These are phyloP conservation scores for Gossypium mustelinum DNA, from an alignment of 345 rosid species.

Conservation along the genomic window DNA sequence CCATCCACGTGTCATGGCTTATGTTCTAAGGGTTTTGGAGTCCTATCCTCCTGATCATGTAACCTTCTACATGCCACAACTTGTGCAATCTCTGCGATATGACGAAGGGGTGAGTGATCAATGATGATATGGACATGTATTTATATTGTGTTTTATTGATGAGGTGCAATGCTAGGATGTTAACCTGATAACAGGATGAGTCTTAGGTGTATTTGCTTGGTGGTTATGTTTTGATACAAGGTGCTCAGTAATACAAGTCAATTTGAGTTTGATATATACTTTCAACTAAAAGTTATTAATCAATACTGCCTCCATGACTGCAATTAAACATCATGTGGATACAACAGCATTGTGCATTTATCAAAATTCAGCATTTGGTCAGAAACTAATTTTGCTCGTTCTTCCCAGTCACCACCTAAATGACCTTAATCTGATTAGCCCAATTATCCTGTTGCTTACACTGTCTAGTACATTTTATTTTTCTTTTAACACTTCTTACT, in stretches of 20 bases:
- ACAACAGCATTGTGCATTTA: neutral
- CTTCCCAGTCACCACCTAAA: neutral
- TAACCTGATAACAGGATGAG: neutral
- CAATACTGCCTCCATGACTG: neutral
- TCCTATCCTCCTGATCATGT: conserved; percentile 97
- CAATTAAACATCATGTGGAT: neutral
- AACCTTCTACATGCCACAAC: conserved; percentile 98
- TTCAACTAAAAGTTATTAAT: conserved; percentile 6
- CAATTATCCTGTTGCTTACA: conserved; percentile 1
- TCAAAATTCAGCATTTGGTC: neutral
- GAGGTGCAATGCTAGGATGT: conserved; percentile 6
- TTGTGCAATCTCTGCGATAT: conserved; percentile 86
- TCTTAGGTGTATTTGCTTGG: conserved; percentile 1
- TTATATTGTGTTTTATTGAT: neutral
- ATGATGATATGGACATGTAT: conserved; percentile 1
- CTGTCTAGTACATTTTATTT: neutral
- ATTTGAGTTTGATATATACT: conserved; percentile 4
- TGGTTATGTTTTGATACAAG: neutral
- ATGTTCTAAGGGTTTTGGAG: conserved; percentile 93
- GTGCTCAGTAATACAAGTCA: neutral
- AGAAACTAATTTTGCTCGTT: neutral
- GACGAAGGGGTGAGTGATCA: conserved; percentile 72
- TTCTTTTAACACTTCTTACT: conserved; percentile 8
- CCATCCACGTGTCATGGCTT: conserved; percentile 99
- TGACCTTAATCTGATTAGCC: neutral